Evolutionary conservation across 148 eudicot species (phyloP).

Genomic region (Rhododendron vialii): DNA sequence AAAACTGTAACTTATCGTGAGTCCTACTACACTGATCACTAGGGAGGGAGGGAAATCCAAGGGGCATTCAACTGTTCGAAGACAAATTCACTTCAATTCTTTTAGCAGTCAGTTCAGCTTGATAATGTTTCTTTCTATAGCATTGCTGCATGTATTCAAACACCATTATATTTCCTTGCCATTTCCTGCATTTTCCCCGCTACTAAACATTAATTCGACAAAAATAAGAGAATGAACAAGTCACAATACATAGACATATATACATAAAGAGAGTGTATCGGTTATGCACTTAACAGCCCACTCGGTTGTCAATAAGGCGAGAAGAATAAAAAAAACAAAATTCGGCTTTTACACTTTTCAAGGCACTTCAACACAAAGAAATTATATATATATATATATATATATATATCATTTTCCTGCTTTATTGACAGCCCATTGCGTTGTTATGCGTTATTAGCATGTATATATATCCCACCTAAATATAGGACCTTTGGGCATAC

Average conservation of each 20-base stretch:
- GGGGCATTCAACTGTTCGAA: background rate
- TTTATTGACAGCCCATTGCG: too few species aligned
- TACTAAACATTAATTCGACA: slow-evolving; percentile 2
- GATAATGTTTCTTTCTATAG: background rate
- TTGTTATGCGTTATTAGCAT: too few species aligned
- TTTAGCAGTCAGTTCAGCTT: background rate
- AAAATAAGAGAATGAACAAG: background rate
- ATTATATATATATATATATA: too few species aligned
- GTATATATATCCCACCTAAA: too few species aligned
- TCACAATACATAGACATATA: background rate
- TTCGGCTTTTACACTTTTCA: too few species aligned
- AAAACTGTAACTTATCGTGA: background rate
- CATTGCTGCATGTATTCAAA: background rate
- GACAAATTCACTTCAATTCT: background rate
- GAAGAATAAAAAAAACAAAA: too few species aligned
- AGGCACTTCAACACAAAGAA: too few species aligned
- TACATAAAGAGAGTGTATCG: too few species aligned
- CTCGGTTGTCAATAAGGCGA: too few species aligned
- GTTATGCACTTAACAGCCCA: too few species aligned
- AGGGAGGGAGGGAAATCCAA: background rate
- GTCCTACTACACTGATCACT: background rate
- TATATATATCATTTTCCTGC: too few species aligned
- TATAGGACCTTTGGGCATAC: too few species aligned
- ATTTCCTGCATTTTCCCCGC: background rate
- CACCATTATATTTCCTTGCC: background rate